Percentiles rank a stretch among this genome's conserved stretches.
These are phyloP conservation scores for Gamsiella multidivaricata DNA, from an alignment of 192 early-diverging fungal species.

Conservation along the genomic window DNA sequence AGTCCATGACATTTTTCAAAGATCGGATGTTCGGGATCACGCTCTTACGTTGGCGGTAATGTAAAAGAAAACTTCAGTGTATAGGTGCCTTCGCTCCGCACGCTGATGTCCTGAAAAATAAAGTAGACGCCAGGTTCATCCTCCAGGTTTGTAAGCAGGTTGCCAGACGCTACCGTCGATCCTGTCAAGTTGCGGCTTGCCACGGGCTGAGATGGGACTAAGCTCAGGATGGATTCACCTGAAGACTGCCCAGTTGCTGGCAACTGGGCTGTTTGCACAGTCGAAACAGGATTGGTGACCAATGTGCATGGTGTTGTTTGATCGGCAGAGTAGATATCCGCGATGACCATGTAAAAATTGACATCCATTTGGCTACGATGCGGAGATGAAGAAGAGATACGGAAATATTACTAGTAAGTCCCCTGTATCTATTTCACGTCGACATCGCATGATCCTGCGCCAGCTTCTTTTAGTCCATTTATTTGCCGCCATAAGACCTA, in stretches of 20 bases:
- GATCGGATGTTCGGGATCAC: no score
- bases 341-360: constrained; percentile 61
- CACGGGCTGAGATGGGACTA: constrained; percentile 20
- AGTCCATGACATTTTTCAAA: no score
- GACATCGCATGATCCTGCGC: no score
- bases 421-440: no score
- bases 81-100: constrained; percentile 80
- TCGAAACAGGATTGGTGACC: constrained; percentile 52
- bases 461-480: no score
- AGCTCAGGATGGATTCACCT: constrained; percentile 8
- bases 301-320: constrained; percentile 52
- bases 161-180: constrained; percentile 72
- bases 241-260: constrained; percentile 2
- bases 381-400: neutral
- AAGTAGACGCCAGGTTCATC: constrained; percentile 79
- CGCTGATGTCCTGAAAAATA: constrained; percentile 83
- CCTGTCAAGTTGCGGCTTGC: constrained; percentile 77
- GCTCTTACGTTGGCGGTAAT: constrained; percentile 67
- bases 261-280: neutral
- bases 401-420: no score
- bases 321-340: constrained; percentile 63
- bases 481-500: constrained; percentile 9
- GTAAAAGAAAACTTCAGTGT: constrained; percentile 77
- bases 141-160: constrained; percentile 71
- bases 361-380: constrained; percentile 60